A percentile compares a stretch with the other conserved stretches of the same genome.
phyloP scores from a whole-genome alignment of 257 asterid genomes.

The Nicotiana attenuata region DNA sequence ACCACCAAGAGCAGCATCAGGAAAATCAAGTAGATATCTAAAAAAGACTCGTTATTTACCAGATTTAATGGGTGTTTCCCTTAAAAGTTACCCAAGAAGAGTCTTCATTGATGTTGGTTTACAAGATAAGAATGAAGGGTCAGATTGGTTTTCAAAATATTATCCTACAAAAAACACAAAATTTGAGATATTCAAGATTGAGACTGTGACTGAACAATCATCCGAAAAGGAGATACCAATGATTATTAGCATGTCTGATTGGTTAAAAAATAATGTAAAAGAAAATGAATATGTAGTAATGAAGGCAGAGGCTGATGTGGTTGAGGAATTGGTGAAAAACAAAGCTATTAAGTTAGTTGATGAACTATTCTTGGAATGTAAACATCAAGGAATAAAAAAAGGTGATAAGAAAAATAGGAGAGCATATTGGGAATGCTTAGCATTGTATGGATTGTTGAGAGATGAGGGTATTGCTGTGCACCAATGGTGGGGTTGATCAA shows the following conservation, averaged over 20 bases:
- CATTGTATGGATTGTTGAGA: conserved; percentile 68
- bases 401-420: conserved; percentile 37
- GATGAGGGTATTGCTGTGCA: conserved; percentile 82
- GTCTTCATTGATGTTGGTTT: conserved; percentile 31
- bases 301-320: conserved; percentile 85
- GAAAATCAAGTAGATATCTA: conserved; percentile 27
- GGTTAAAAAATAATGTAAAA: conserved; percentile 49
- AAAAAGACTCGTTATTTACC: conserved; percentile 36
- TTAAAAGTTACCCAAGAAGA: conserved; percentile 36
- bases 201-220: conserved; percentile 17
- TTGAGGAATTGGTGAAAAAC: conserved; percentile 57
- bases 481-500: conserved; percentile 71
- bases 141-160: conserved; percentile 40
- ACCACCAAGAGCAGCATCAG: conserved; percentile 38
- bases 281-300: conserved; percentile 69
- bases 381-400: conserved; percentile 44
- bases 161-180: conserved; percentile 38
- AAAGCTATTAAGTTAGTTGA: conserved; percentile 51
- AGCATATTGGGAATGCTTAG: conserved; percentile 87
- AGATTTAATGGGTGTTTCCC: conserved; percentile 38
- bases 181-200: conserved; percentile 37
- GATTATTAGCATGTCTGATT: conserved; percentile 33
- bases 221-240: conserved; percentile 3
- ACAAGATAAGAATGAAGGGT: not conserved
- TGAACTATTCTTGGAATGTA: conserved; percentile 73